Evolutionary conservation across 2,329 filamentous ascomycete species (phyloP), one percentile per base, ranked within the genome.

Genomic region (Nannizzia gypsea): DNA sequence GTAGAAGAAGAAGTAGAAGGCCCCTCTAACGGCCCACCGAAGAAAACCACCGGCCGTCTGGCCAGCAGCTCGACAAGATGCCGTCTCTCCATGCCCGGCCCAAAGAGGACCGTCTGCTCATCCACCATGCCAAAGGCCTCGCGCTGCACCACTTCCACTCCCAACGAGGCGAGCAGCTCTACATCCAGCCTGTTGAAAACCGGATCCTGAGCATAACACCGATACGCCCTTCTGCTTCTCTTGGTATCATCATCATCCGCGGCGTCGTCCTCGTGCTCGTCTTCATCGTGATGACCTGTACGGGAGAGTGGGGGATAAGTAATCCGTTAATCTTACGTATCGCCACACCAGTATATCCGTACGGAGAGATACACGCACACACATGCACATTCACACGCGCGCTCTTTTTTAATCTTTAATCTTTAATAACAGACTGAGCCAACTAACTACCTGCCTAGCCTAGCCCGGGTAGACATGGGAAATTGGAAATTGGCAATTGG

Each of bases 1-100:
- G n/a, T 17, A 42, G 38, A 42, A 42, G 1, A n/a, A 42, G 6
- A 42, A 11, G 38, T 50, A 20, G 56, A 48, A 4, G 15, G 56
- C 15, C 6, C 46, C 26, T 75, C 71, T 57, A 75, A 62, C 3
- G 73, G 72, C 0, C 70, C 85, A 0, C 84, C 85, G 13, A 88
- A 75, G 11, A 84, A 81, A 1, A 86, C 66, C 0, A 73, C 76
- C 0, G 85, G 84, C 0, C 70, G 63, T 0, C 70, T 67, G 1
- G 72, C 65, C 1, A 88, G 70, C 0, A 83, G 76, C 4, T 75
- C 68, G 22, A 78, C 73, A 56, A 88, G 44, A 80, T 76, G 40
- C 72, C 74, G 22, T 73, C 61, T 84, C 60, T 77, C 75, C 0
- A 73, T 76, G 57, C 87, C 85, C 0, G 87, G 77, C 1, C 82